Conservation (phyloP, 306 rosid species). For the Ormosia emarginata region DNA sequence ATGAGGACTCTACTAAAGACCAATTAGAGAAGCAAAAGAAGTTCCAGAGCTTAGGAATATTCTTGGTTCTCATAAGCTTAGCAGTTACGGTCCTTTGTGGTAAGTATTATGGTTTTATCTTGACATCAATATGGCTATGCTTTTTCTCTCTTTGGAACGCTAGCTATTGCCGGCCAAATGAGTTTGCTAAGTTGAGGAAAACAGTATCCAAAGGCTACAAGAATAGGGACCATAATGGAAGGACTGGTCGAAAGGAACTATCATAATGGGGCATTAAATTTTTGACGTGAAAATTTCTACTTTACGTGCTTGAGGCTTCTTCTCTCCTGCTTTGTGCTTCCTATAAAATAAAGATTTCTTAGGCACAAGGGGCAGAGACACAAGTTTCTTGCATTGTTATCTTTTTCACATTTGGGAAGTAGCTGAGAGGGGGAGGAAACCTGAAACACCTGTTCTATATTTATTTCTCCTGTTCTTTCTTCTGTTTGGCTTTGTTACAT, state of each 20-base stretch:
- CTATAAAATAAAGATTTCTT: not conserved
- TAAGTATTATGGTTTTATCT: slow-evolving; percentile 39
- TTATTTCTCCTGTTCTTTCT: not conserved
- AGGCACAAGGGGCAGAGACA: slow-evolving; percentile 4
- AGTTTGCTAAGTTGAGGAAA: slow-evolving; percentile 23
- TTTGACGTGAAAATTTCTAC: slow-evolving; percentile 22
- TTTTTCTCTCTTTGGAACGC: slow-evolving; percentile 17
- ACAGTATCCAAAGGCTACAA: slow-evolving; percentile 13
- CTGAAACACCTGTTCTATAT: slow-evolving; percentile 14
- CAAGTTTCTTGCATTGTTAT: slow-evolving; percentile 14
- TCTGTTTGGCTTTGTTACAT: not conserved
- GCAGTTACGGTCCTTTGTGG: slow-evolving; percentile 51
- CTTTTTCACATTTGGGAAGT: not conserved
- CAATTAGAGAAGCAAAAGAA: slow-evolving; percentile 26
- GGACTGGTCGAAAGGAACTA: slow-evolving; percentile 26
- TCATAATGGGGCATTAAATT: slow-evolving; percentile 27
- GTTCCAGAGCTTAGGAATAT: slow-evolving; percentile 17
- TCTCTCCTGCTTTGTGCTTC: slow-evolving; percentile 17
- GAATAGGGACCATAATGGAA: slow-evolving; percentile 29
- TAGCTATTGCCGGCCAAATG: not conserved
- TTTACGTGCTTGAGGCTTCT: slow-evolving; percentile 22
- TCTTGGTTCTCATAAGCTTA: slow-evolving; percentile 48
- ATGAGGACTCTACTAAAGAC: not conserved
- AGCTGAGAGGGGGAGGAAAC: not conserved
- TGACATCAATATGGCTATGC: slow-evolving; percentile 49